These are phyloP conservation scores for Yamadazyma endophytica DNA, from an alignment of 805 yeast species.

Conservation along the genomic window DNA sequence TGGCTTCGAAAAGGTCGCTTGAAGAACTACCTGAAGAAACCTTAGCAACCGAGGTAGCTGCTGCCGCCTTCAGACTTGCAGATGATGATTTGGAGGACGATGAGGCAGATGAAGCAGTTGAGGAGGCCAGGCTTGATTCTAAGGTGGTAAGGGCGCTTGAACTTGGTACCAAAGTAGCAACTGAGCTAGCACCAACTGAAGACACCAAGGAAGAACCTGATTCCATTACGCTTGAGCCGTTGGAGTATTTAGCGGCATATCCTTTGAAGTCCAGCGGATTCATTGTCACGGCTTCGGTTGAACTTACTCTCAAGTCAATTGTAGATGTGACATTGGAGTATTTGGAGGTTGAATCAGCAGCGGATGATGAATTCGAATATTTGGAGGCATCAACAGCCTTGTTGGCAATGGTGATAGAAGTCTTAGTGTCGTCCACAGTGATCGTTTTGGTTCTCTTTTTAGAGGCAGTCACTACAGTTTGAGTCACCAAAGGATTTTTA, in stretches of 20 bases:
- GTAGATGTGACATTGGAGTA: constrained; percentile 6
- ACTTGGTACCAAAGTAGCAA: constrained; percentile 1
- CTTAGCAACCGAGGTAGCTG: constrained; percentile 8
- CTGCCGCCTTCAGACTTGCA: constrained; percentile 3
- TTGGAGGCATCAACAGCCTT: constrained; percentile 1
- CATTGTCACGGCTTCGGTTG: too few species aligned
- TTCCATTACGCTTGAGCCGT: neutral
- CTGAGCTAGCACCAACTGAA: neutral
- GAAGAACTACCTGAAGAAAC: constrained; percentile 13
- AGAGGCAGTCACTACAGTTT: constrained; percentile 19
- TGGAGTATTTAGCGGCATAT: constrained; percentile 6
- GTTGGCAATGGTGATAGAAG: constrained; percentile 2
- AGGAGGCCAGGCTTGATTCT: too few species aligned
- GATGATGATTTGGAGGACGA: constrained; percentile 4
- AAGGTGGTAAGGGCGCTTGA: neutral
- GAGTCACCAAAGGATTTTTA: constrained; percentile 26
- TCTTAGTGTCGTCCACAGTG: constrained; percentile 5
- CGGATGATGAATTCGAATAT: constrained; percentile 3
- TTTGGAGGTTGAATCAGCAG: constrained; percentile 6
- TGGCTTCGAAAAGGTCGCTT: constrained; percentile 45
- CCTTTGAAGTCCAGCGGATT: too few species aligned
- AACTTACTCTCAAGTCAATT: constrained; percentile 13
- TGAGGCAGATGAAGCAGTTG: constrained; percentile 3
- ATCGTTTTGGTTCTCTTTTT: constrained; percentile 16
- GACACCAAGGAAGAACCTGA: neutral